Evolutionary conservation across 257 asterid genomes (phyloP), one percentile per base, ranked within the genome.

Genomic region (Datura wrightii): DNA sequence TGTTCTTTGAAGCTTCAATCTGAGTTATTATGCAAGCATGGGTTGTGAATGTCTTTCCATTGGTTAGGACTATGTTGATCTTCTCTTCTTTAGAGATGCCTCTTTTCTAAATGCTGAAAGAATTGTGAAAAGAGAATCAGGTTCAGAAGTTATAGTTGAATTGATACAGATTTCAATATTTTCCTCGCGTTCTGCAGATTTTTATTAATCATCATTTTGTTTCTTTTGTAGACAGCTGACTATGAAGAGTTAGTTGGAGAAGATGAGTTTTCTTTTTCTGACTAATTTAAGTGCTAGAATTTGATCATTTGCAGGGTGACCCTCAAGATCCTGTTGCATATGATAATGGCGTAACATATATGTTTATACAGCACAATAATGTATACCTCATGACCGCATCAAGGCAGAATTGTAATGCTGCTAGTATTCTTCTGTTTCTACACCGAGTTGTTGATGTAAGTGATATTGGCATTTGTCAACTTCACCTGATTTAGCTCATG

Each of bases 371-470:
- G 80, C 99, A 97, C 92, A 97, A 86, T 92, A 97, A 97, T 91
- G 95, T 97, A 79, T 97, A 97, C 89, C 97, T 97, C 84, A 95
- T 97, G 99, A 94, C 91, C 79, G 99, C 99, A 24, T 89, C 99
- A 11, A 90, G 99, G 90, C 98, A 95, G 90, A 97, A 97, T 87
- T 95, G 99, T 90, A 97, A 97, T 92, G 99, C 99, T 79, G 97
- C 99, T 55, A 95, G 99, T 93, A 93, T 95, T 85, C 90, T 97
- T 89, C 91, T 95, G 48, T 97, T 97, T 89, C 94, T 97, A 86
- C 99, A 97, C 89, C 97, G 99, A 80, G 93, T 97, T 79, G 98
- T 97, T 88, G 99, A 95, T 90, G 99, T 97, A 97, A 93, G 98
- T 88, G 3, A 84, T 82, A 42, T 87, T 87, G 87, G 71, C 63